Conservation (phyloP, 352 stramenopile species). For the Globisporangium orthogonon region DNA sequence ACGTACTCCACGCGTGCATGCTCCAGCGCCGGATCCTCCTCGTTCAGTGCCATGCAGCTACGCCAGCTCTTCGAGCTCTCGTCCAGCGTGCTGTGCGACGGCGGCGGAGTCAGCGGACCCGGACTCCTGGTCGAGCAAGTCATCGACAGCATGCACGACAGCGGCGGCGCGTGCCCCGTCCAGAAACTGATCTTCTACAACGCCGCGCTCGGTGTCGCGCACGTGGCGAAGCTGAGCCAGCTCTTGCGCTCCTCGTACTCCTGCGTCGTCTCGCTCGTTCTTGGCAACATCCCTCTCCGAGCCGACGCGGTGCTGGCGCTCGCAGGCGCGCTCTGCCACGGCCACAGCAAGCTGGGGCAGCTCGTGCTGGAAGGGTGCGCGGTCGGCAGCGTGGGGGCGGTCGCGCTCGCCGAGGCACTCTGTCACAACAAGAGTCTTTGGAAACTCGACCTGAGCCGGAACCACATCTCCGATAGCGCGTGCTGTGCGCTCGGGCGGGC, state of each 20-base stretch:
- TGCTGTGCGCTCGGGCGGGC: constrained; percentile 28
- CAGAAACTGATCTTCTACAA: constrained; percentile 78
- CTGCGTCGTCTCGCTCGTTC: constrained; percentile 44
- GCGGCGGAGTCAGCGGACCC: constrained; percentile 13
- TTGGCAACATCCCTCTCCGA: constrained; percentile 44
- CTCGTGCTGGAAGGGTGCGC: constrained; percentile 62
- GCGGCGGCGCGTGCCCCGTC: constrained; percentile 20
- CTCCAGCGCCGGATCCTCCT: constrained; percentile 18
- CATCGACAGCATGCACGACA: constrained; percentile 34
- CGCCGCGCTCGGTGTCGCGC: constrained; percentile 24
- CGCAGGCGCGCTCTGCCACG: constrained; percentile 36
- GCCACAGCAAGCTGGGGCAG: constrained; percentile 49
- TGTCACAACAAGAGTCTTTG: constrained; percentile 40
- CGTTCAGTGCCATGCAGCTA: constrained; percentile 37
- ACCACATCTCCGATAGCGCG: constrained; percentile 51
- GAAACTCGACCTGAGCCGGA: constrained; percentile 70
- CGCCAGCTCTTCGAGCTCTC: constrained; percentile 50
- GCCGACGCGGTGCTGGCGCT: constrained; percentile 31
- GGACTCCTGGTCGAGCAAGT: constrained; percentile 42
- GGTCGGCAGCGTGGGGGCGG: constrained; percentile 42
- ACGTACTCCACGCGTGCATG: background rate
- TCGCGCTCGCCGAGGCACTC: constrained; percentile 43
- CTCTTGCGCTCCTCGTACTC: constrained; percentile 26
- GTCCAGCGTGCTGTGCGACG: constrained; percentile 55
- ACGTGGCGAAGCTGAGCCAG: constrained; percentile 24